phyloP scores from a whole-genome alignment of 495 filamentous ascomycete genomes.

The Xylaria sp. region DNA sequence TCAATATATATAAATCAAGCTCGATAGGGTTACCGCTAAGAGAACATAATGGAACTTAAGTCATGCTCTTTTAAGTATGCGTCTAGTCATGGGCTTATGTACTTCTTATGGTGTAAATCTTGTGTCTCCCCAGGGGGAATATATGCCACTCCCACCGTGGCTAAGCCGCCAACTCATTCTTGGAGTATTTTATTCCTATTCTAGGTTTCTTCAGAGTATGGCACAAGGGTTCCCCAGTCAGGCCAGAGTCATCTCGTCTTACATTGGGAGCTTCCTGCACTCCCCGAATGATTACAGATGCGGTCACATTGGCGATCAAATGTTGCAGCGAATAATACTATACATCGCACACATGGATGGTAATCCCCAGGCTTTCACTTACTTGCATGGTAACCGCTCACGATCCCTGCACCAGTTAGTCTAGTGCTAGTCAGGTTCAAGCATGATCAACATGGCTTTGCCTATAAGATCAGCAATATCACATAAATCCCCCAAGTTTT shows the following conservation, averaged over 20 bases:
- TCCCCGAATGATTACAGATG: not conserved
- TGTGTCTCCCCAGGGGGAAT: not conserved
- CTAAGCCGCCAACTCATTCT: not conserved
- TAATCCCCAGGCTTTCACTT: not conserved
- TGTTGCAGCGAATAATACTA: not conserved
- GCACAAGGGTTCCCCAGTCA: not conserved
- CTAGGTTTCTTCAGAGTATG: not conserved
- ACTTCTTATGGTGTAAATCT: slow-evolving; percentile 7
- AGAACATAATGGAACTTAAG: not conserved
- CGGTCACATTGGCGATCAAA: not conserved
- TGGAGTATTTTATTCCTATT: not conserved
- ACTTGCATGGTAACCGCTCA: not conserved
- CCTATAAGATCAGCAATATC: slow-evolving; percentile 14
- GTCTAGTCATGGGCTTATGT: not conserved
- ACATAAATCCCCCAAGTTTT: not conserved
- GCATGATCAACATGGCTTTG: slow-evolving; percentile 5
- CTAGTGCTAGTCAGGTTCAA: not conserved
- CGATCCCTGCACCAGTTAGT: not conserved
- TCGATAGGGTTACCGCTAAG: not conserved
- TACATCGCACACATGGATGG: too few relatives aligned
- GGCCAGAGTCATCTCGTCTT: not conserved
- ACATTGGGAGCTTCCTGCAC: not conserved
- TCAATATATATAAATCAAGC: not conserved
- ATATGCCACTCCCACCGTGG: not conserved
- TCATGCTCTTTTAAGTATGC: not conserved